Conservation (phyloP, 306 rosid genomes). For the Boehmeria nivea region DNA sequence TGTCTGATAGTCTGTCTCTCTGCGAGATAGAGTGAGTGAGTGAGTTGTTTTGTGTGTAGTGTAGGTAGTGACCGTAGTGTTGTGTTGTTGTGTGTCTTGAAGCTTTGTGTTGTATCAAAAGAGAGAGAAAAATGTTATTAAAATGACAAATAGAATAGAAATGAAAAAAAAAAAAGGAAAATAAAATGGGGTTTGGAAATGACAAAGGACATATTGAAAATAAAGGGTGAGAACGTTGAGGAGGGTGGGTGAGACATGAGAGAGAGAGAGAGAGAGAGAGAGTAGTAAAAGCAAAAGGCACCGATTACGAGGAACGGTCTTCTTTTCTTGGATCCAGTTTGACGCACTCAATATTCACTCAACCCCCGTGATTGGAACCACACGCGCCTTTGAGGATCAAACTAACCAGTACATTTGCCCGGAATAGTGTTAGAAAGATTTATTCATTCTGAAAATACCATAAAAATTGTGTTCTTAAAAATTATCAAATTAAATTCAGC, state of each 20-base stretch:
- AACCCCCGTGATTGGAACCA: neutral
- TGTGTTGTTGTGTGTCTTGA: neutral
- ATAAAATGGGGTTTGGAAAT: neutral
- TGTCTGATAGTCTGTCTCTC: conserved; percentile 34
- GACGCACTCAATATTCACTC: neutral
- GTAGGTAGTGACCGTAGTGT: neutral
- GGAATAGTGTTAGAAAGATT: too few species aligned
- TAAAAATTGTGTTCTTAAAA: too few species aligned
- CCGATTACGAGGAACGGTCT: conserved; percentile 85
- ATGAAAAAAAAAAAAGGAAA: neutral
- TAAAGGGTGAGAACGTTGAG: conserved; percentile 1
- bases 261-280: too few species aligned
- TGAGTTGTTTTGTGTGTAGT: neutral
- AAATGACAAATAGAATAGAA: neutral
- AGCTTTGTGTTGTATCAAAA: too few species aligned
- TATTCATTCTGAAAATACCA: too few species aligned
- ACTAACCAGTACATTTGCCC: too few species aligned
- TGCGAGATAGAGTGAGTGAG: conserved; percentile 12
- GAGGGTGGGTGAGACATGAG: conserved; percentile 6
- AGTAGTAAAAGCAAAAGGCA: too few species aligned
- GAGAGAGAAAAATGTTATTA: neutral
- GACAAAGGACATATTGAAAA: too few species aligned
- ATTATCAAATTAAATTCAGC: too few species aligned
- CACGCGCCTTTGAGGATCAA: neutral
- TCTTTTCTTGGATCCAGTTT: conserved; percentile 35